Evolutionary conservation across 2,329 filamentous ascomycete genomes (phyloP), one percentile per base, ranked within the genome.

Genomic region (Elsinoe batatas): DNA sequence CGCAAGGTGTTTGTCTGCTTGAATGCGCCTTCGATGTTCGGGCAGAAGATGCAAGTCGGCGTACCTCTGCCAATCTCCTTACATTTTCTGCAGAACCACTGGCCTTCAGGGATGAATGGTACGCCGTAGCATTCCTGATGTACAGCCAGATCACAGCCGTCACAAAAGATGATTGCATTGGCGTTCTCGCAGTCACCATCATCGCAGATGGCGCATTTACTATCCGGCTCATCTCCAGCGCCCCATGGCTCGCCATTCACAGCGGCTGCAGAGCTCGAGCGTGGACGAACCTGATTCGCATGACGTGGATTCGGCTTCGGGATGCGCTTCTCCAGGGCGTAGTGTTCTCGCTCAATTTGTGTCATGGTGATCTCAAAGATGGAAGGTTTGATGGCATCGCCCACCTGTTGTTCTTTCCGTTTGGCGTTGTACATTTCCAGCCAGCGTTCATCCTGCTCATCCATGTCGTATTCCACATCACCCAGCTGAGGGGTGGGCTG

Each of bases 111-210:
- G 61, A 98, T 98, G 70, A 96, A 98, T 1, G 93, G 93, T 46
- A 98, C 93, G 56, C 93, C 93, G 67, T 98, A 98, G 71, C 93
- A 98, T 74, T 98, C 93, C 70, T 98, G 93, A 70, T 98, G 93
- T 8, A 98, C 93, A 3, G 93, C 93, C 53, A 98, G 76, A 71
- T 98, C 94, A 71, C 93, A 98, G 2, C 93, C 93, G 68, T 98
- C 93, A 68, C 93, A 98, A 67, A 98, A 98, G 18, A 98, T 93
- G 65, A 98, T 98, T 1, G 93, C 93, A 67, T 98, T 98, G 18
- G 93, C 94, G 69, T 98, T 98, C 72, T 98, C 93, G 67, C 93
- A 98, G 67, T 98, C 93, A n/a, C 93, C 93, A 66, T 98, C 93
- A 67, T 98, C 93, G 68, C 93, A 98, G 57, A 98, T 94, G 18